Percentiles rank a stretch among this genome's conserved stretches.
phyloP scores from a whole-genome alignment of 2,329 filamentous ascomycete species.

The Aspergillus ochraceus region DNA sequence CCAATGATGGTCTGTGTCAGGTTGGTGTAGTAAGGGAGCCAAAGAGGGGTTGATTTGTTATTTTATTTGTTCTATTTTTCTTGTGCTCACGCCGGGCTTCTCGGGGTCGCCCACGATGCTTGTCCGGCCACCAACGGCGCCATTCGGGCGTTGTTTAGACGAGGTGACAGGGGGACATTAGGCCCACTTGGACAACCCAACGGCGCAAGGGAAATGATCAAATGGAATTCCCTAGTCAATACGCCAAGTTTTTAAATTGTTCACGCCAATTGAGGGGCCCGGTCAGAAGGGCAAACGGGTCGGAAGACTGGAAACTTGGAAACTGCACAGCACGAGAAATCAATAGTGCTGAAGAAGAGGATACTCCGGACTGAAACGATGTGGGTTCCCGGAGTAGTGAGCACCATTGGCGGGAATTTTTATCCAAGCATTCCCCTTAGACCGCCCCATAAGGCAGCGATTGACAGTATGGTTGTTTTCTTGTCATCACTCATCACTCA shows the following conservation, averaged over 20 bases:
- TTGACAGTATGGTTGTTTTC: neutral
- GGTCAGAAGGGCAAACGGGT: neutral
- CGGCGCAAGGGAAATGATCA: neutral
- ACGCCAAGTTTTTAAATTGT: neutral
- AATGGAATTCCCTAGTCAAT: neutral
- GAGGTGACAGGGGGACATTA: neutral
- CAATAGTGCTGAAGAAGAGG: neutral
- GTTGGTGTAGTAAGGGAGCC: constrained; percentile 1
- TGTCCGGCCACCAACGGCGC: constrained; percentile 1
- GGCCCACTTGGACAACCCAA: neutral
- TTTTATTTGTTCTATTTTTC: neutral
- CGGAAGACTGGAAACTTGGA: neutral
- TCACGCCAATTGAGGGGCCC: neutral
- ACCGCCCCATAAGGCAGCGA: neutral
- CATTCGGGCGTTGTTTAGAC: neutral
- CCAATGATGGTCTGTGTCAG: constrained; percentile 2
- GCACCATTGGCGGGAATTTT: constrained; percentile 19
- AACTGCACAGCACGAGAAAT: neutral
- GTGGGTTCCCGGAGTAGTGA: neutral
- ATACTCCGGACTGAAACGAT: neutral
- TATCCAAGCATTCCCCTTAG: neutral
- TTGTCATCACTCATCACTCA: no score
- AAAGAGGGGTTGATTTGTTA: constrained; percentile 8
- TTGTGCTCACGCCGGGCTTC: constrained; percentile 1
- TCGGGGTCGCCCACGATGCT: constrained; percentile 4